Evolutionary conservation across 2,329 filamentous ascomycete species (phyloP).

Genomic region (Stylonectria norvegica): DNA sequence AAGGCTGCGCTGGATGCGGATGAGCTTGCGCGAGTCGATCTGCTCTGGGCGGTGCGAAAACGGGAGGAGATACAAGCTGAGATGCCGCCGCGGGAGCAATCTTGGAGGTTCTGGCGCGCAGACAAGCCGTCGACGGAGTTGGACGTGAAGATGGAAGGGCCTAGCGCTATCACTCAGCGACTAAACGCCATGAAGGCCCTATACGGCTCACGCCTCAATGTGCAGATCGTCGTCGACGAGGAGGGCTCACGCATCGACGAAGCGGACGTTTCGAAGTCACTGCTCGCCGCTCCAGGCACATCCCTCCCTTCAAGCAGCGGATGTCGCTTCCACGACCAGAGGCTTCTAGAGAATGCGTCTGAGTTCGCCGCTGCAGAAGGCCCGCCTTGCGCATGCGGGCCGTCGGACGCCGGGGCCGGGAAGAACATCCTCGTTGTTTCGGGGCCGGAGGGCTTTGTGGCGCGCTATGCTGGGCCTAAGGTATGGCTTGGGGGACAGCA

Average conservation of each 20-base stretch:
- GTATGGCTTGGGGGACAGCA: constrained; percentile 69
- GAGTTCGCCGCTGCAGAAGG: constrained; percentile 30
- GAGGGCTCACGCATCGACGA: constrained; percentile 59
- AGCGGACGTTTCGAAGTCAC: constrained; percentile 21
- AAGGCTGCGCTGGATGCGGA: constrained; percentile 52
- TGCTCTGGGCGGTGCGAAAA: constrained; percentile 78
- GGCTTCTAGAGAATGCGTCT: constrained; percentile 27
- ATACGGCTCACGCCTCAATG: constrained; percentile 54
- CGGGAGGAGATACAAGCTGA: constrained; percentile 46
- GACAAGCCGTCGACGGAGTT: constrained; percentile 20
- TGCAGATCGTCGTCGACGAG: constrained; percentile 80
- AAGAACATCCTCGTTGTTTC: constrained; percentile 77
- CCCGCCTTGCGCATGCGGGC: constrained; percentile 25
- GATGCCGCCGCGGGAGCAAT: constrained; percentile 13
- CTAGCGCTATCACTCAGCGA: constrained; percentile 56
- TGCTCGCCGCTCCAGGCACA: neutral
- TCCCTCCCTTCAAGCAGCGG: constrained; percentile 11
- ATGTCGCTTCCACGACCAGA: constrained; percentile 32
- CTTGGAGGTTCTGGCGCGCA: constrained; percentile 24
- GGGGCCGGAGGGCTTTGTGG: constrained; percentile 86
- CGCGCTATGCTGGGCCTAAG: constrained; percentile 75
- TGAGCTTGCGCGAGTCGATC: constrained; percentile 48
- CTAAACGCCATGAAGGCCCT: constrained; percentile 59
- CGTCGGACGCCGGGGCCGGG: constrained; percentile 32
- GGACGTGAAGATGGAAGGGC: constrained; percentile 16